Percentiles rank a stretch among this genome's conserved stretches.
Conservation (phyloP, 176 grass and related monocot species). For the Bolboschoenus planiculmis region DNA sequence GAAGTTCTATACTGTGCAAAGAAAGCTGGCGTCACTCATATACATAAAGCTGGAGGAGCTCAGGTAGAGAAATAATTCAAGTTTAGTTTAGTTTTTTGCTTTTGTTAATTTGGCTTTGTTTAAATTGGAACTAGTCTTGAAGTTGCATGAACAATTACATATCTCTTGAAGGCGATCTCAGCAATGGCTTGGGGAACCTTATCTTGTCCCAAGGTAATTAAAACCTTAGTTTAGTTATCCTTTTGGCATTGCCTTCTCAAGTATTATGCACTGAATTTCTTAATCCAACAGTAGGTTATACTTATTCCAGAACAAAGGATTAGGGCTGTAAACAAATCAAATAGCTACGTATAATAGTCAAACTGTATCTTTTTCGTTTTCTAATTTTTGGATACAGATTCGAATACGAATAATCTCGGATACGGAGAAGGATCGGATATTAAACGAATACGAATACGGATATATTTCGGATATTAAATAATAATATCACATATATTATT, state of each 20-base stretch:
- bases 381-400: too few relatives aligned
- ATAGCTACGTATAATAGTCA: too few relatives aligned
- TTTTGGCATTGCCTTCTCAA: neutral
- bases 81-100: neutral
- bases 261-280: neutral
- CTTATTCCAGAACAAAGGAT: neutral
- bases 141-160: neutral
- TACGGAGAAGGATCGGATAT: too few relatives aligned
- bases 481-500: too few relatives aligned
- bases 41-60: constrained; percentile 89
- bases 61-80: constrained; percentile 45
- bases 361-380: too few relatives aligned
- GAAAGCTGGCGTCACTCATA: constrained; percentile 89
- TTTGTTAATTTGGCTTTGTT: constrained; percentile 2
- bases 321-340: too few relatives aligned
- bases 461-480: too few relatives aligned
- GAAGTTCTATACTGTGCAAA: constrained; percentile 98
- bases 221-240: neutral
- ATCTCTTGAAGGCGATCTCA: constrained; percentile 60
- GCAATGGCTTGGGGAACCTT: constrained; percentile 93
- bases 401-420: too few relatives aligned
- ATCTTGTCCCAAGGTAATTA: constrained; percentile 84
- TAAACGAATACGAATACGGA: too few relatives aligned
- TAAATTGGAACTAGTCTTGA: neutral
- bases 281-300: neutral